A percentile compares a stretch with the other conserved stretches of the same genome.
These are phyloP conservation scores for Lippia alba DNA, from an alignment of 305 asterid species.

Conservation along the genomic window DNA sequence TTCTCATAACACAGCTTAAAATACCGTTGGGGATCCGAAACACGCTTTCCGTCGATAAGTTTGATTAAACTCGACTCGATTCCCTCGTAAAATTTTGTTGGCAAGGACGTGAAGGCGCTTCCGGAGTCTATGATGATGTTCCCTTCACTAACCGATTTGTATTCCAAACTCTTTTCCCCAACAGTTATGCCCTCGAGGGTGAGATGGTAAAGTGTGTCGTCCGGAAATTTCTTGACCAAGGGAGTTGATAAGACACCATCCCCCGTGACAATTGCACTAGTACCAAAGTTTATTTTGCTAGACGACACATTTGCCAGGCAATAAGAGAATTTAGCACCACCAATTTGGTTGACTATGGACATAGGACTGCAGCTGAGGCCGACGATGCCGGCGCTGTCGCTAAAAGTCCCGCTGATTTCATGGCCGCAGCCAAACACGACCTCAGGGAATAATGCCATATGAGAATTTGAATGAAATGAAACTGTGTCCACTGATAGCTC, in stretches of 20 bases:
- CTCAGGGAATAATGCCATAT: constrained; percentile 32
- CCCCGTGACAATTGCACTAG: constrained; percentile 39
- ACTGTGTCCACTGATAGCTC: constrained; percentile 57
- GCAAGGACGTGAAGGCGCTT: constrained; percentile 51
- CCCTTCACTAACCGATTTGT: constrained; percentile 27
- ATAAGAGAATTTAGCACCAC: constrained; percentile 53
- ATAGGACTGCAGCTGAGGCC: constrained; percentile 53
- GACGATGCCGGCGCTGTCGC: constrained; percentile 46
- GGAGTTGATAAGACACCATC: constrained; percentile 47
- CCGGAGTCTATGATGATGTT: constrained; percentile 65
- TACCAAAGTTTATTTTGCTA: constrained; percentile 62
- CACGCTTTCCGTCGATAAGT: constrained; percentile 27
- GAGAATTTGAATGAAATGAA: constrained; percentile 27
- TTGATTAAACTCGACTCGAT: constrained; percentile 35
- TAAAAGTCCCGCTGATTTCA: constrained; percentile 45
- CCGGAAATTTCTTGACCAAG: constrained; percentile 31
- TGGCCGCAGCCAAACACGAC: constrained; percentile 59
- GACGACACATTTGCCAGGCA: constrained; percentile 41
- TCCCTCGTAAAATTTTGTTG: constrained; percentile 22
- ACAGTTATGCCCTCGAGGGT: constrained; percentile 54
- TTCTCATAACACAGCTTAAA: constrained; percentile 41
- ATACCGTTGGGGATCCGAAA: constrained; percentile 19
- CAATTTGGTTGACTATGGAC: constrained; percentile 50
- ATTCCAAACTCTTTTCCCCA: constrained; percentile 16
- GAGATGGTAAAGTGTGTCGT: constrained; percentile 55